Evolutionary conservation across 139 green algal genomes (phyloP), one percentile per base, ranked within the genome.

Genomic region (Picochlorum sp.): DNA sequence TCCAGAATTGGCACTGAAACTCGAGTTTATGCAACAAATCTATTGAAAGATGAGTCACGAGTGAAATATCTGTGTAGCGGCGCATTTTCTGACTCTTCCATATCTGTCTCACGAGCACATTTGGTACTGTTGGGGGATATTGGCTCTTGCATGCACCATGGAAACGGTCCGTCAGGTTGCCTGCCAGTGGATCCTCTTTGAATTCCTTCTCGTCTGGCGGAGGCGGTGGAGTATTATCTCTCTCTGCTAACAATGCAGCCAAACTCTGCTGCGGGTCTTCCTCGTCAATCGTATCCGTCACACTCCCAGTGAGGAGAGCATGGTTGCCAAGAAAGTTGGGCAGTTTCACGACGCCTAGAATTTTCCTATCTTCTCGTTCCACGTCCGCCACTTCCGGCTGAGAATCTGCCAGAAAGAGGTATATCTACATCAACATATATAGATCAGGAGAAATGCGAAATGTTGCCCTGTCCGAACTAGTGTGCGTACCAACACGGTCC

Each of bases 31-130:
- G 56, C 28, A 76, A 32, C 11, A 55, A 26, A 23, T 76, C 69
- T 14, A 75, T 57, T 3, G 66, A 76, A 16, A 76, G 63, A 54
- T 76, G 69, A 6, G 69, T 76, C 18, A 76, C 66, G 11, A 76
- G 45, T 2, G 69, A 69, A 21, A 76, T 56, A n/a, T 76, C 66
- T 23, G 69, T 62, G 26, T 16, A 32, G 4, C 55, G 49, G 11
- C 66, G 69, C 21, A 66, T 55, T 61, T 57, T 76, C 52, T 18
- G 16, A 45, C 21, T 61, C 8, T 49, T 45, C 69, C 69, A 76
- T 37, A 71, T 64, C 38, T 59, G 32, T 45, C 70, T 49, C 23
- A 75, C 51, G 32, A 32, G 21, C 50, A 75, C 18, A 45, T 62
- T 45, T 2, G 68, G 68, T 45, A 75, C 62, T 52, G 67, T 45